Evolutionary conservation across 1,284 basidiomycete species (phyloP).

Genomic region (Melampsora americana): DNA sequence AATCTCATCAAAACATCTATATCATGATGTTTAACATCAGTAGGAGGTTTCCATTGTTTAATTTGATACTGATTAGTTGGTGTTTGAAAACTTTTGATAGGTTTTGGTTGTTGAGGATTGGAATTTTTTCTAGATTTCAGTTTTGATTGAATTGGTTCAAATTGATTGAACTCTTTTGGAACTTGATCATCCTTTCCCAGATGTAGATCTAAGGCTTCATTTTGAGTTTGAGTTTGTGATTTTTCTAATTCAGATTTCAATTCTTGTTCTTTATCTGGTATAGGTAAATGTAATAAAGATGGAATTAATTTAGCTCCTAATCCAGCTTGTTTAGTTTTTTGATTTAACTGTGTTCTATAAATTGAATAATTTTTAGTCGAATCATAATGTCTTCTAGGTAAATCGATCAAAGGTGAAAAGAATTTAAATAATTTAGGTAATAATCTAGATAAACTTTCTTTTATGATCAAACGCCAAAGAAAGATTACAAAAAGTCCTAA

Average conservation of each 20-base stretch:
- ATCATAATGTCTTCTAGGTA: conserved; percentile 50
- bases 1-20: conserved; percentile 41
- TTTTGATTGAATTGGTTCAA: neutral
- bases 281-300: conserved; percentile 23
- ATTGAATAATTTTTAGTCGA: conserved; percentile 46
- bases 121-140: neutral
- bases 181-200: neutral
- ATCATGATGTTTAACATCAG: conserved; percentile 21
- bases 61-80: neutral
- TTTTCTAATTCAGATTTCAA: neutral
- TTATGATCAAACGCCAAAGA: conserved; percentile 77
- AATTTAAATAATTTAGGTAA: conserved; percentile 78
- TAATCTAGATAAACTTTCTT: conserved; percentile 67
- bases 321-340: conserved; percentile 14
- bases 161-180: neutral
- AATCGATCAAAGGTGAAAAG: conserved; percentile 59
- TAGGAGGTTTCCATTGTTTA: neutral
- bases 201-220: neutral
- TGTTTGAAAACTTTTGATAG: neutral
- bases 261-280: conserved; percentile 7
- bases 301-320: conserved; percentile 17
- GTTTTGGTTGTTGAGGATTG: neutral
- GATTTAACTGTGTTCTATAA: conserved; percentile 17
- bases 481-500: conserved; percentile 65
- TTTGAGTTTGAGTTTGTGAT: neutral